Conservation (phyloP, 176 grass and related monocot species). For the Musa itinerans region DNA sequence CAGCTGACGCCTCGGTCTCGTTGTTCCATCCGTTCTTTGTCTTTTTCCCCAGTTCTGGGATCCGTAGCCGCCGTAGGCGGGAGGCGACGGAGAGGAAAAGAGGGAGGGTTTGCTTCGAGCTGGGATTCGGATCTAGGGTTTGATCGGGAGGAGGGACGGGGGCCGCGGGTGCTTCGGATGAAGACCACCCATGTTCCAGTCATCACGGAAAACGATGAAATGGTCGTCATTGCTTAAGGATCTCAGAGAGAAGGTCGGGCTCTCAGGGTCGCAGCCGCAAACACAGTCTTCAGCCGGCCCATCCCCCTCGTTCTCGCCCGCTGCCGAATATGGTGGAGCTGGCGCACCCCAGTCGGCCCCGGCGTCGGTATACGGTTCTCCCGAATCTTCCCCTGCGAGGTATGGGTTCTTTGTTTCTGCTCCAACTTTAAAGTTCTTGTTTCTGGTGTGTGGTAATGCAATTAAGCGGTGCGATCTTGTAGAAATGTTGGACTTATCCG, state of each 20-base stretch:
- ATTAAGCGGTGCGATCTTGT: not conserved
- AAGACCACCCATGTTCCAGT: slow-evolving; percentile 49
- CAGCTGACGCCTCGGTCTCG: not conserved
- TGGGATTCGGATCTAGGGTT: slow-evolving; percentile 55
- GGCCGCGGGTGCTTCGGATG: slow-evolving; percentile 62
- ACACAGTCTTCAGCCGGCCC: slow-evolving; percentile 26
- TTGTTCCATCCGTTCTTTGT: not conserved
- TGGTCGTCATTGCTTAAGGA: slow-evolving; percentile 99
- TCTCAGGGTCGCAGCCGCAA: slow-evolving; percentile 40
- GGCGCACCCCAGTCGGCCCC: slow-evolving; percentile 32
- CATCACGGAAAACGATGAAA: slow-evolving; percentile 55
- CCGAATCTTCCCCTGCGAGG: slow-evolving; percentile 44
- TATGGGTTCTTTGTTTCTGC: slow-evolving; percentile 15
- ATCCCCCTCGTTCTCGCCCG: slow-evolving; percentile 21
- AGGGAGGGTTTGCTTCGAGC: not conserved
- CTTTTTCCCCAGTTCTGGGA: not conserved
- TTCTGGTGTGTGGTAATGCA: not conserved
- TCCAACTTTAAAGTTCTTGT: not conserved
- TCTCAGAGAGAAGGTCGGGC: slow-evolving; percentile 72
- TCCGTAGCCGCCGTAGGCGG: not conserved
- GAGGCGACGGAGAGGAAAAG: not conserved
- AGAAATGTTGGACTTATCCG: not conserved
- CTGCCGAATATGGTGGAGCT: slow-evolving; percentile 30
- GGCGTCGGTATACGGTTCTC: slow-evolving; percentile 27
- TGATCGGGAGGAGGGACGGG: slow-evolving; percentile 9